Evolutionary conservation across 371 early-diverging fungal species (phyloP), one percentile per base, ranked within the genome.

Genomic region (Saksenaea vasiformis): DNA sequence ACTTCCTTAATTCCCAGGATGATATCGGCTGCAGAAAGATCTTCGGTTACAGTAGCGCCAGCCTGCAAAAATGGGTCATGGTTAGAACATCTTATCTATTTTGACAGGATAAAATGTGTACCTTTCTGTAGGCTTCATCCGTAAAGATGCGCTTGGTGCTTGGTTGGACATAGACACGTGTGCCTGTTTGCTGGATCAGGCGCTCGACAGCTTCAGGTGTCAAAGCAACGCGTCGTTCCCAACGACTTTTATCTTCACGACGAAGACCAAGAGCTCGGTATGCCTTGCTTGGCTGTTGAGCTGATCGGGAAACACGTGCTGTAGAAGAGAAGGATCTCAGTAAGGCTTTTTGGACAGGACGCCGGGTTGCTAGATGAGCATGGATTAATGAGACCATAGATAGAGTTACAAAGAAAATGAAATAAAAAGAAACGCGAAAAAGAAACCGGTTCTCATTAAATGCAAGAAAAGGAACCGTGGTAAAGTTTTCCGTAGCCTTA

Each of bases 1-100:
- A 98, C 96, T 68, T 98, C 98, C 74, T 98, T 98, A 62, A 98
- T 96, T 17, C 98, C 98, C 47, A 98, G 68, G 38, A 98, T 95
- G 22, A 97, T 74, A 76, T 98, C 97, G 5, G 96, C 96, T 11
- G 71, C 72, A 4, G 91, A 85, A 19, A 98, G 78, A 66, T 98
- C 97, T 61, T 96, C 94, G n/a, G 87, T 79, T 22, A 98, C 62
- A 9, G 77, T 80, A 14, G 98, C 98, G 1, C 98, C 98, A 14
- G 90, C 97, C 87, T 93, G 7, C 11, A 26, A 27, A 5, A 54
- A 27, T 28, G 15, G 8, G 22, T 0, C n/a, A n/a, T 28, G 15
- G 39, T 37, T 26, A 11, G 22, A 0, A n/a, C 47, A 7, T 31
- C 15, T 35, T 27, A 22, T 61, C 7, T 56, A n/a, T 5, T 51